Evolutionary conservation across 169 alveolate species (phyloP).

Genomic region (Sarcocystis neurona): DNA sequence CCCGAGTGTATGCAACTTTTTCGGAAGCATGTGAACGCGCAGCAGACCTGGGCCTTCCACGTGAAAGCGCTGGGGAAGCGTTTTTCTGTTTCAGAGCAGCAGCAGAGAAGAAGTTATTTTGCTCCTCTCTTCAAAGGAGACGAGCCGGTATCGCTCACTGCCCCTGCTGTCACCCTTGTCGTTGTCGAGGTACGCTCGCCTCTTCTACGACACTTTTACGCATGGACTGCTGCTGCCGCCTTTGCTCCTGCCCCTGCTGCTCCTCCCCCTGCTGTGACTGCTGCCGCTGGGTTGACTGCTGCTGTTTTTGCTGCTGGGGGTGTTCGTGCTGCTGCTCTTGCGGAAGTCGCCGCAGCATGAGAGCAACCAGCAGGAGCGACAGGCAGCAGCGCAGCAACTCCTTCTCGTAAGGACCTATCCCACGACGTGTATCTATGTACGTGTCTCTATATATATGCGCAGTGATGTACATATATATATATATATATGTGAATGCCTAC

Average conservation of each 20-base stretch:
- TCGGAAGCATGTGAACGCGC: constrained; percentile 6
- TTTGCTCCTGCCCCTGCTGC: too few species aligned
- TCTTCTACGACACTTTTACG: too few species aligned
- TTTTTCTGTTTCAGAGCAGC: constrained; percentile 30
- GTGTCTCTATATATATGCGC: too few species aligned
- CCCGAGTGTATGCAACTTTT: background rate
- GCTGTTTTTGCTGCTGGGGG: background rate
- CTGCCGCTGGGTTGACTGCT: background rate
- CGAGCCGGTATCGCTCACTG: constrained; percentile 1
- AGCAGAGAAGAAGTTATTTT: constrained; percentile 25
- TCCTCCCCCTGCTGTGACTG: background rate
- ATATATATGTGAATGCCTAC: too few species aligned
- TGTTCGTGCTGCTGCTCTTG: background rate
- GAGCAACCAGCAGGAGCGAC: background rate
- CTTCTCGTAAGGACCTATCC: too few species aligned
- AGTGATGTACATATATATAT: too few species aligned
- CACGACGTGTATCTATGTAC: too few species aligned
- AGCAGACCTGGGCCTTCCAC: constrained; percentile 52
- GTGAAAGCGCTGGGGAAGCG: constrained; percentile 43
- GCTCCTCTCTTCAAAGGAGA: background rate
- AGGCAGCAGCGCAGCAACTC: too few species aligned
- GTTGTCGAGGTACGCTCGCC: constrained; percentile 47
- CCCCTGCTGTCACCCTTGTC: constrained; percentile 40
- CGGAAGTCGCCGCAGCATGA: constrained; percentile 15
- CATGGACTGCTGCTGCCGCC: too few species aligned